Evolutionary conservation across 345 rosid species (phyloP).

Genomic region (Syzygium oleosum): DNA sequence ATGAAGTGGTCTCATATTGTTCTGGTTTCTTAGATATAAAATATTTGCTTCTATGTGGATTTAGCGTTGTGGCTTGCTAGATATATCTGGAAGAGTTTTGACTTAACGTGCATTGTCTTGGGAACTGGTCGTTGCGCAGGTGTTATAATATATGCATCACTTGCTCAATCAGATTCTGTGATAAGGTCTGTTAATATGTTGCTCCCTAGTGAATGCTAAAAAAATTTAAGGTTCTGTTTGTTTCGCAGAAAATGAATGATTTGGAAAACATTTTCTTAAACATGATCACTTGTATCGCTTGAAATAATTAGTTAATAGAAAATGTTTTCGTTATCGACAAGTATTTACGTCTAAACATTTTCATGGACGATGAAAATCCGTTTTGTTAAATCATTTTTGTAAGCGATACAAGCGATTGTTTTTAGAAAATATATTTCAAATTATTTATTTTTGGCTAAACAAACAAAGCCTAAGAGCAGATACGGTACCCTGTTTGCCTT

Average conservation of each 20-base stretch:
- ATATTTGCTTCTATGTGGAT: background rate
- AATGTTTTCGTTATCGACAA: no score
- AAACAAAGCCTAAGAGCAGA: background rate
- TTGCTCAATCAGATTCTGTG: background rate
- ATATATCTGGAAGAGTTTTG: background rate
- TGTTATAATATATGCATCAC: background rate
- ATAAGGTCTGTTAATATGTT: background rate
- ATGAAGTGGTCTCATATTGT: background rate
- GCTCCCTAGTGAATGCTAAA: background rate
- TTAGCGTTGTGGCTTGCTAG: background rate
- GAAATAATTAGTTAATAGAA: no score
- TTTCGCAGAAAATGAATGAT: no score
- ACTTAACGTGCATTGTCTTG: background rate
- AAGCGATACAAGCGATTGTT: no score
- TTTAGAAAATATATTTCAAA: no score
- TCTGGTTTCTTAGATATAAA: background rate
- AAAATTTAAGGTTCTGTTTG: background rate
- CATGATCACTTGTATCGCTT: no score
- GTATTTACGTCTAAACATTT: no score
- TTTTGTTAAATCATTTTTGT: no score
- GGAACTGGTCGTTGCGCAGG: background rate
- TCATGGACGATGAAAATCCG: no score
- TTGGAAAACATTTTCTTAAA: no score
- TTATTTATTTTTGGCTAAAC: no score
- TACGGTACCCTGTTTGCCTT: background rate